Base-by-base conservation (phyloP, 495 filamentous ascomycete genomes). In the Lophium mytilinum region DNA sequence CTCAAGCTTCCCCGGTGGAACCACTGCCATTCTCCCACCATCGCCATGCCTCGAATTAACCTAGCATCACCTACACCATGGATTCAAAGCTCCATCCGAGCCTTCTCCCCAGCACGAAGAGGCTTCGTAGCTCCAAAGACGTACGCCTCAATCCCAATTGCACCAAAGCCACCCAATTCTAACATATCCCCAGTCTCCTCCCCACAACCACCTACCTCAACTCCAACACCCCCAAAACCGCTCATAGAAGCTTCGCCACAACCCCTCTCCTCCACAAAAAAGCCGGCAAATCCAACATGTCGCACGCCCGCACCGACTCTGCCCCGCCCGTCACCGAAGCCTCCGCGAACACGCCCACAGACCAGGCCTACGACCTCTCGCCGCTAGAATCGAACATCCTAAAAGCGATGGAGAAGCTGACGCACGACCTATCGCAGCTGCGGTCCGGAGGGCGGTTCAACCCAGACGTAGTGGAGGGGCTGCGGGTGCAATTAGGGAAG, bases 331-430 rank as follows among this genome's bases (percentile, higher is more conserved):
- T 58, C 7, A 21, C 49, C 12, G 47, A 53, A 9, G 21, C 50
- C 18, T 24, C 53, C 0, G 18, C 19, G 11, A 30, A 3, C 18
- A 60, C 62, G 14, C 47, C 63, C 18, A 61, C 59, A n/a, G 72
- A 71, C 48, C 81, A 91, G 63, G 85, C 86, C 5, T 83, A 78
- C 66, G 83, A 91, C 71, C 79, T 93, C 58, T 76, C 79, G 7
- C 72, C 77, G 58, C 73, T 95, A 10, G 73, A 83, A 37, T 65
- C 74, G 33, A 76, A 78, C n/a, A 82, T 90, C 57, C 67, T 73
- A 21, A 71, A 73, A 43, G 74, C 78, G 30, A 72, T 84, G 37
- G 74, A 77, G 61, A 77, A 76, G 56, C 75, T 85, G 52, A 77
- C 75, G 39, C 78, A 81, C 57, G 76, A 82, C n/a, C 76, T 93